Conservation (phyloP, 23 red algal genomes). For the Gracilaria domingensis region DNA sequence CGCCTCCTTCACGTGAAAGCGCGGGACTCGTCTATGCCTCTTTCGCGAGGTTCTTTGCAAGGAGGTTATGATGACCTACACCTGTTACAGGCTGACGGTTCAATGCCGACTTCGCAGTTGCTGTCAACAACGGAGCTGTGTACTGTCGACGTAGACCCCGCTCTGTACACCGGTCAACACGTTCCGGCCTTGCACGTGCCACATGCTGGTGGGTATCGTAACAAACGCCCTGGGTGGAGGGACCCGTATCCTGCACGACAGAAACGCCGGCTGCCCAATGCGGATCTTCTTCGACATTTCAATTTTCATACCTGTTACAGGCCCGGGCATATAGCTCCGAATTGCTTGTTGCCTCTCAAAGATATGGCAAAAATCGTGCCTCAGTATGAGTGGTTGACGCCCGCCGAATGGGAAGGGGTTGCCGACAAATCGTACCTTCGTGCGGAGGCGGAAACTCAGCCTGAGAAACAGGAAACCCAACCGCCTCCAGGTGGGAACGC, state of each 20-base stretch:
- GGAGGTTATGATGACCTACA: too few relatives aligned
- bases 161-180: not conserved
- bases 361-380: not conserved
- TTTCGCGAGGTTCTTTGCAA: too few relatives aligned
- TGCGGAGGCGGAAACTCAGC: too few relatives aligned
- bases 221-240: not conserved
- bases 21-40: not conserved
- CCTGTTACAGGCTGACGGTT: too few relatives aligned
- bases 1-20: not conserved
- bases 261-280: not conserved
- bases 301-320: too few relatives aligned
- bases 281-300: not conserved
- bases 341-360: too few relatives aligned
- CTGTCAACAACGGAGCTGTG: not conserved
- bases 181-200: not conserved
- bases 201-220: not conserved
- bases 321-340: too few relatives aligned
- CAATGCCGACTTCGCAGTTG: not conserved
- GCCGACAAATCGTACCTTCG: not conserved
- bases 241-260: not conserved
- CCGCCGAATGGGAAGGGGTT: not conserved
- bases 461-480: not conserved
- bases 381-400: conserved; percentile 13
- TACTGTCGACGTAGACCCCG: not conserved
- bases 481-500: not conserved